These are phyloP conservation scores for Phytophthora syringae DNA, from an alignment of 352 stramenopile species.

Conservation along the genomic window DNA sequence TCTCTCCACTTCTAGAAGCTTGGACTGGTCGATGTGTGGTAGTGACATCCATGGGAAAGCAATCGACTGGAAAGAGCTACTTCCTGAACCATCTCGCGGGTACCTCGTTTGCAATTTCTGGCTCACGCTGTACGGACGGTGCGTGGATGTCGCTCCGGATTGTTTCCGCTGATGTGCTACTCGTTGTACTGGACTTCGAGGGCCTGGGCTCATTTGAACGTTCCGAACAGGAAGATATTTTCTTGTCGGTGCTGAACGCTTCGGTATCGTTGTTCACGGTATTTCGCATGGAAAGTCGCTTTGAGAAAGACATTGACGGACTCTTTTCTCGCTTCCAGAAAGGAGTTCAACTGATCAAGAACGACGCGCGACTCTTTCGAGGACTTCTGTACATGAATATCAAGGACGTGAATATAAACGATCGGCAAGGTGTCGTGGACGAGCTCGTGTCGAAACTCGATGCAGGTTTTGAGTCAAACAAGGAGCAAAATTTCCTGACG, in stretches of 20 bases:
- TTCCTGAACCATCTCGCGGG: constrained; percentile 76
- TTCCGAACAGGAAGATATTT: constrained; percentile 76
- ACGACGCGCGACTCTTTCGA: constrained; percentile 56
- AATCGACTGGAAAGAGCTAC: constrained; percentile 83
- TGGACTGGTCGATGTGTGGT: constrained; percentile 36
- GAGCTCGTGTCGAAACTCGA: constrained; percentile 64
- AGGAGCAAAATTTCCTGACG: constrained; percentile 65
- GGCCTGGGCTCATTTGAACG: constrained; percentile 76
- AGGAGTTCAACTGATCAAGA: constrained; percentile 67
- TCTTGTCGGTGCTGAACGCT: constrained; percentile 76
- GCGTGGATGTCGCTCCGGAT: constrained; percentile 47
- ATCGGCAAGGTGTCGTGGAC: constrained; percentile 46
- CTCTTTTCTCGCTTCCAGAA: constrained; percentile 77
- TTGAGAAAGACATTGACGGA: constrained; percentile 78
- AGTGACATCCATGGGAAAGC: constrained; percentile 52
- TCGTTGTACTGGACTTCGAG: constrained; percentile 82
- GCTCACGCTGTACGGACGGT: constrained; percentile 41
- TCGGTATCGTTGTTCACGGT: constrained; percentile 73
- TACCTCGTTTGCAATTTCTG: constrained; percentile 66
- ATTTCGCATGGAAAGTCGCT: constrained; percentile 76
- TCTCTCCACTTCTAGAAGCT: constrained; percentile 39
- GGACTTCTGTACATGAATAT: constrained; percentile 66
- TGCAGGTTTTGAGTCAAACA: constrained; percentile 45
- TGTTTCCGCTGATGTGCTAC: constrained; percentile 39
- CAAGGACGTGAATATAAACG: constrained; percentile 77